Conservation (phyloP, 106 monocot genomes). For the Cymbidium sinense region DNA sequence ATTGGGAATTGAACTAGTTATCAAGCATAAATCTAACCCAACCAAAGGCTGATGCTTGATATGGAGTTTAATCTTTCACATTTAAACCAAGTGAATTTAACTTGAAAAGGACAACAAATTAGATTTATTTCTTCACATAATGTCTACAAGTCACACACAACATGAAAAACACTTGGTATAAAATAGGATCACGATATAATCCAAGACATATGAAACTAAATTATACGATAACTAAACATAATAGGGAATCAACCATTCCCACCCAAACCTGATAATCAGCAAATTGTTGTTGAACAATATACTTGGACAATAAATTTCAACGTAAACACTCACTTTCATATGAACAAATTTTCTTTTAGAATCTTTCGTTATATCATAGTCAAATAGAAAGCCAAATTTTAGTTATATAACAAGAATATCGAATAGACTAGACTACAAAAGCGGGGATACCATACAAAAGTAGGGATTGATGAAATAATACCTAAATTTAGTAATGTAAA, state of each 20-base stretch:
- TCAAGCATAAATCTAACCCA: no score
- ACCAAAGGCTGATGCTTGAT: no score
- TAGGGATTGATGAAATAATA: not conserved
- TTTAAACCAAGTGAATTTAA: no score
- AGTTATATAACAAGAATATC: not conserved
- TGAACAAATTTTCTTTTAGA: not conserved
- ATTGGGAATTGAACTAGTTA: no score
- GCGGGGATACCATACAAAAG: not conserved
- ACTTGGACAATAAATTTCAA: not conserved
- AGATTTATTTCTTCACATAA: no score
- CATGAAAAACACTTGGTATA: no score
- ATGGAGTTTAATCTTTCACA: no score
- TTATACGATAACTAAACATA: no score
- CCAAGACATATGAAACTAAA: no score
- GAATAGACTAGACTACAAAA: not conserved
- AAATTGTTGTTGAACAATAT: not conserved
- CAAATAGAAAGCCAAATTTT: not conserved
- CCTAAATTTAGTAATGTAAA: not conserved
- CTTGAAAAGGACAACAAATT: no score
- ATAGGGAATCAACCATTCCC: not conserved
- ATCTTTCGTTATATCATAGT: not conserved
- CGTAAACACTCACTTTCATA: not conserved
- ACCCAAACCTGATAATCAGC: not conserved
- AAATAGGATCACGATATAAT: no score
- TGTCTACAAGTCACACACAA: no score